A percentile compares a stretch with the other conserved stretches of the same genome.
Conservation (phyloP, 495 filamentous ascomycete genomes). For the Amphirosellinia nigrospora region DNA sequence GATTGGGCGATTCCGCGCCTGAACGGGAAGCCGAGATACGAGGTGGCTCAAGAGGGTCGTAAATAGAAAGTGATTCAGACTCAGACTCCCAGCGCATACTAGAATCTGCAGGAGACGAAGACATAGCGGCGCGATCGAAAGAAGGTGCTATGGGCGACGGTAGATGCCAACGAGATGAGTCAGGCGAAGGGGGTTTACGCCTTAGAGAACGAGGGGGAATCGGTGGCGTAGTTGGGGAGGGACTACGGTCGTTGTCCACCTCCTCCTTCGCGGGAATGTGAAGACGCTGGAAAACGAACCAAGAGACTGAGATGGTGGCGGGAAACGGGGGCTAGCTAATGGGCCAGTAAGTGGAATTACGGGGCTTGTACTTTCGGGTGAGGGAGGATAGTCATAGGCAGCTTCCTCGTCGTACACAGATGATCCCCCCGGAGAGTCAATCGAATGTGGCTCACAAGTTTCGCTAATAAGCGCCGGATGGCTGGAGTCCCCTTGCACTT, state of each 20-base stretch:
- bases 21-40: constrained; percentile 13
- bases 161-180: constrained; percentile 35
- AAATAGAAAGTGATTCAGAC: constrained; percentile 24
- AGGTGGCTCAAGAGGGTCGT: constrained; percentile 25
- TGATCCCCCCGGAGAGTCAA: constrained; percentile 24
- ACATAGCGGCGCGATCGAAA: constrained; percentile 26
- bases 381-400: constrained; percentile 29
- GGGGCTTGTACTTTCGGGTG: constrained; percentile 40
- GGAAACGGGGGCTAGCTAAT: constrained; percentile 35
- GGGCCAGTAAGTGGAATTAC: constrained; percentile 37
- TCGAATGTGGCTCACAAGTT: background rate
- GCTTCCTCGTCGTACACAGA: constrained; percentile 28
- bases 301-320: constrained; percentile 20
- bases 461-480: background rate
- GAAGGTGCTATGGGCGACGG: constrained; percentile 32
- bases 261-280: constrained; percentile 13
- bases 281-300: background rate
- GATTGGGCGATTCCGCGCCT: constrained; percentile 33
- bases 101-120: constrained; percentile 10
- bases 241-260: background rate
- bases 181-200: constrained; percentile 34
- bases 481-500: background rate
- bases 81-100: constrained; percentile 25
- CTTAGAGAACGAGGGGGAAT: constrained; percentile 22
- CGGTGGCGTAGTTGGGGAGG: constrained; percentile 9